These are phyloP conservation scores for Scleroderma citrinum DNA, from an alignment of 768 basidiomycete species.

Conservation along the genomic window DNA sequence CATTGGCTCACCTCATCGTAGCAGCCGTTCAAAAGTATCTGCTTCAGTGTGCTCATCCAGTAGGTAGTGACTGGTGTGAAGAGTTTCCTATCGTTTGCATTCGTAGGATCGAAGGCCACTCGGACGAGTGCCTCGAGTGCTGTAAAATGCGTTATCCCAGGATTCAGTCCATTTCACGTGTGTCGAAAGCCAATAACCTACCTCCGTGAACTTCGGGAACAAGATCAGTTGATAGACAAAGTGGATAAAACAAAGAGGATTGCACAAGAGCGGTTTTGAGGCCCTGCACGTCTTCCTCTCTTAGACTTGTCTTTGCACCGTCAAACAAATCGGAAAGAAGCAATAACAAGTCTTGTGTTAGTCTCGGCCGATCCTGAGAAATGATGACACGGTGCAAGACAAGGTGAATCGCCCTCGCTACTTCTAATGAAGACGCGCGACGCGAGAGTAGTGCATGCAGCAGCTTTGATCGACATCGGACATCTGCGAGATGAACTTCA, in stretches of 20 bases:
- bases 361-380: constrained; percentile 14
- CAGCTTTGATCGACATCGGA: constrained; percentile 28
- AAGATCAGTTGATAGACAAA: constrained; percentile 29
- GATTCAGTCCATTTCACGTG: background rate
- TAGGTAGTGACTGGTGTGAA: constrained; percentile 35
- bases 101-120: constrained; percentile 31
- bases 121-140: constrained; percentile 39
- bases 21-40: constrained; percentile 7
- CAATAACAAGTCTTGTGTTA: constrained; percentile 29
- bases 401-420: constrained; percentile 35
- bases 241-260: constrained; percentile 27
- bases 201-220: constrained; percentile 30
- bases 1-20: constrained; percentile 10
- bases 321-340: constrained; percentile 36
- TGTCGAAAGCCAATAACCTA: constrained; percentile 7
- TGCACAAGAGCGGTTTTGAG: constrained; percentile 41
- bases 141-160: constrained; percentile 18
- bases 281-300: constrained; percentile 21
- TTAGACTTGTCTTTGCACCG: constrained; percentile 22
- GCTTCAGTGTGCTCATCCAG: constrained; percentile 33
- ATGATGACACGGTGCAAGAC: constrained; percentile 31
- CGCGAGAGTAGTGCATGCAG: constrained; percentile 26
- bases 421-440: constrained; percentile 18
- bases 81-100: constrained; percentile 33
- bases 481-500: constrained; percentile 16